Base-by-base conservation (phyloP, 768 basidiomycete species). In the Termitomyces sp. region DNA sequence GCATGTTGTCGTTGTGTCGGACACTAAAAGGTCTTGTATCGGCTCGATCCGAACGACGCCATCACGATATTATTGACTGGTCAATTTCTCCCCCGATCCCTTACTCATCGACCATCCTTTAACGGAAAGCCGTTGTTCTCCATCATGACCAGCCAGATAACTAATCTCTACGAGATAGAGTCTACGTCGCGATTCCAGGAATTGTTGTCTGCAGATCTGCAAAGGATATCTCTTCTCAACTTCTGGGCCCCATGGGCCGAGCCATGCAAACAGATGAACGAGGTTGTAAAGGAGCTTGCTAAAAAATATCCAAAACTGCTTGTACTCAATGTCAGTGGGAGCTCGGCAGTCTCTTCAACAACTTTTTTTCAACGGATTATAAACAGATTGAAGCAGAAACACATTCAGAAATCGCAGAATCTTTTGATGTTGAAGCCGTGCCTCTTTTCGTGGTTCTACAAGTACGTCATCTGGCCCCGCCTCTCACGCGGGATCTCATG, bases 191-290 rank as follows among this genome's bases (percentile, higher is more conserved):
- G 92, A 51, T 93, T 98, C 73, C 84, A 92, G 69, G 66, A 74
- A 7, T 72, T 91, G 9, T 83, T 98, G 48, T 86, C 85, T 0
- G 66, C 72, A 22, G 95, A 98, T 72, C 82, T 99, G 34, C 72
- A 81, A 20, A 78, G 90, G 22, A 81, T 96, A 24, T 94, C 94
- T 4, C 77, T 96, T 37, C 85, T 97, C 68, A 92, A 90, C 74
- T 99, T 98, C 71, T 95, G 94, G 90, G 92, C 95, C 44, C 77
- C 84, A 72, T 90, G 93, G 92, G 97, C 94, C 0, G 89, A 84
- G 60, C 94, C 94, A 41, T 98, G 95, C 77, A 80, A 80, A 64
- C 81, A 87, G 65, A 96, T 97, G 88, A 94, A 94, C 74, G 77
- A 85, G 45, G 83, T 94, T 5, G 82, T 90, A 18, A 59, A 66